These are phyloP conservation scores for Leucocoprinus birnbaumii DNA, from an alignment of 768 basidiomycete species.

Conservation along the genomic window DNA sequence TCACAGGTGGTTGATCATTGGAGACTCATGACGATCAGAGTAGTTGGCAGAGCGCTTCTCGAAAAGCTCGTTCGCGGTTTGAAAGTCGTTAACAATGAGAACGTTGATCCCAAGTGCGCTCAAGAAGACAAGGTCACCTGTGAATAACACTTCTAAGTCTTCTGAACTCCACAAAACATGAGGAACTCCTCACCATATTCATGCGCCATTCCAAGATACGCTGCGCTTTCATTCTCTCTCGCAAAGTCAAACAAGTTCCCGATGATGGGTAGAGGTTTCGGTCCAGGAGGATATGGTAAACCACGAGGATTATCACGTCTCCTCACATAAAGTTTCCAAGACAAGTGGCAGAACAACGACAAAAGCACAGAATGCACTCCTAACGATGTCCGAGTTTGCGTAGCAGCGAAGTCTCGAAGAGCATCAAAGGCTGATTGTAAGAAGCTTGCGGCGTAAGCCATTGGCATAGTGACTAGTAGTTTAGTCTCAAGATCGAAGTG, in stretches of 20 bases:
- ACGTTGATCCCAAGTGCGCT: conserved; percentile 45
- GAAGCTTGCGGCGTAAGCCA: background rate
- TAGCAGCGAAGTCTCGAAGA: conserved; percentile 1
- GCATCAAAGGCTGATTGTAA: background rate
- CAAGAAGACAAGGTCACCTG: conserved; percentile 55
- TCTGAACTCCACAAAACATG: background rate
- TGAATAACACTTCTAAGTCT: background rate
- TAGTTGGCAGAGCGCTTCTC: conserved; percentile 56
- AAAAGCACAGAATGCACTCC: conserved; percentile 4
- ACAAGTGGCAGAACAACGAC: background rate
- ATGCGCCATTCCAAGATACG: conserved; percentile 38
- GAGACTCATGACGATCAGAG: conserved; percentile 45
- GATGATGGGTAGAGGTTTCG: conserved; percentile 46
- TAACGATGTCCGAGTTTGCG: conserved; percentile 4
- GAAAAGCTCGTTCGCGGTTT: conserved; percentile 48
- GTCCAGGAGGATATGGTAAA: conserved; percentile 52
- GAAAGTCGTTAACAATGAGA: conserved; percentile 36
- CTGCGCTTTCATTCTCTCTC: conserved; percentile 30
- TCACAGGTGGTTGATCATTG: conserved; percentile 51
- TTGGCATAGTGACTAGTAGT: background rate
- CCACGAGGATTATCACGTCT: conserved; percentile 20
- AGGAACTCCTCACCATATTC: conserved; percentile 33
- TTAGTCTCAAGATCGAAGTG: background rate
- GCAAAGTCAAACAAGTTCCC: conserved; percentile 52
- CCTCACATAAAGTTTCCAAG: conserved; percentile 5